Evolutionary conservation across 2,329 filamentous ascomycete species (phyloP).

Genomic region (Fusarium sp.): DNA sequence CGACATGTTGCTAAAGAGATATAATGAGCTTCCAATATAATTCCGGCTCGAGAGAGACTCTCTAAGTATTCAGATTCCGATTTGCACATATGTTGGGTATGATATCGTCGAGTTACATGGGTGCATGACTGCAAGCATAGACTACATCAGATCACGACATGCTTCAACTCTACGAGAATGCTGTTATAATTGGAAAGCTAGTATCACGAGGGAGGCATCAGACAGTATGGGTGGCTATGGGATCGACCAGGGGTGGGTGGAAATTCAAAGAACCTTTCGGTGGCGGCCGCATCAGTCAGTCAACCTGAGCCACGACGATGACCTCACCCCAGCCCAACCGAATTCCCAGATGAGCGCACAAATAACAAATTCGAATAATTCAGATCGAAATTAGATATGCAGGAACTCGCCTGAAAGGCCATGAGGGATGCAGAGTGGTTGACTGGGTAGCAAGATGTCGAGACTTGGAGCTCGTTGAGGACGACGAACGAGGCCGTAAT

Average conservation of each 20-base stretch:
- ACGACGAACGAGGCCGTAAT: background rate
- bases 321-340: background rate
- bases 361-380: conserved; percentile 11
- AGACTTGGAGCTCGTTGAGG: conserved; percentile 7
- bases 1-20: background rate
- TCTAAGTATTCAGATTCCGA: background rate
- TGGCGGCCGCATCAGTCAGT: background rate
- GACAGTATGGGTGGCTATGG: background rate
- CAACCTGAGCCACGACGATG: conserved; percentile 3
- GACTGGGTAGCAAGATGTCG: conserved; percentile 13
- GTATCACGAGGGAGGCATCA: background rate
- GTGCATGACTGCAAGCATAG: background rate
- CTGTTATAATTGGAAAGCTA: background rate
- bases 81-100: conserved; percentile 1
- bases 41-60: fast-evolving
- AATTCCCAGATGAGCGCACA: conserved; percentile 21
- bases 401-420: background rate
- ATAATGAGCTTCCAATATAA: fast-evolving
- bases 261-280: conserved; percentile 7
- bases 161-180: conserved; percentile 22
- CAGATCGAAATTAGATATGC: conserved; percentile 14
- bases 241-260: background rate
- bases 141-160: background rate
- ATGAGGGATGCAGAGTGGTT: background rate
- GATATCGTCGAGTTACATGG: background rate